Percentiles rank a stretch among this genome's conserved stretches.
phyloP scores from a whole-genome alignment of 495 filamentous ascomycete genomes.

The Hypoxylon lienhwacheense region DNA sequence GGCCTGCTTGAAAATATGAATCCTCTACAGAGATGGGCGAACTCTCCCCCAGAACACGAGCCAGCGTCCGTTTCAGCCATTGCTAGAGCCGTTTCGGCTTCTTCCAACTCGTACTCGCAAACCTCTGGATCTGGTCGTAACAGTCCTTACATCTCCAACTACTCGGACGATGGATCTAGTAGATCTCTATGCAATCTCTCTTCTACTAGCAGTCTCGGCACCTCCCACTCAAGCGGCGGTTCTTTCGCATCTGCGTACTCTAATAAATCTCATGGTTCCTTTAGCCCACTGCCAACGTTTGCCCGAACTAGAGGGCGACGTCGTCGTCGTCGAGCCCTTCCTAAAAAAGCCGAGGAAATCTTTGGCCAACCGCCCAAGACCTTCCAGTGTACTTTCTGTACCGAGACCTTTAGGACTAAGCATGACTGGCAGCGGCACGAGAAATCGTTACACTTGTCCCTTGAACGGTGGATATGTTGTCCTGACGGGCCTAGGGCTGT shows the following conservation, averaged over 20 bases:
- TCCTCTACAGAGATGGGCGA: slow-evolving; percentile 82
- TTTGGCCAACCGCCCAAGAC: slow-evolving; percentile 51
- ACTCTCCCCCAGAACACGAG: slow-evolving; percentile 86
- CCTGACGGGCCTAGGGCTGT: slow-evolving; percentile 62
- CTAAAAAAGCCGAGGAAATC: slow-evolving; percentile 31
- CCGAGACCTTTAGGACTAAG: slow-evolving; percentile 76
- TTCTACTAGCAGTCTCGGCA: slow-evolving; percentile 72
- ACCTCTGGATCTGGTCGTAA: slow-evolving; percentile 47
- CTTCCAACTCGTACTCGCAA: slow-evolving; percentile 52
- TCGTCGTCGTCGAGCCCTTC: slow-evolving; percentile 62
- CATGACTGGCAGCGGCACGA: slow-evolving; percentile 87
- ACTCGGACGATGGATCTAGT: slow-evolving; percentile 67
- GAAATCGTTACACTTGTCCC: slow-evolving; percentile 73
- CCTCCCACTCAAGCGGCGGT: slow-evolving; percentile 65
- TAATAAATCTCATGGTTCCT: slow-evolving; percentile 65
- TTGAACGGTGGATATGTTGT: slow-evolving; percentile 80
- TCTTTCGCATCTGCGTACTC: slow-evolving; percentile 77
- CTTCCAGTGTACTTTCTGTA: slow-evolving; percentile 86
- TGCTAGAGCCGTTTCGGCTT: slow-evolving; percentile 68
- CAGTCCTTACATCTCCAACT: slow-evolving; percentile 56
- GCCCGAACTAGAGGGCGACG: slow-evolving; percentile 61
- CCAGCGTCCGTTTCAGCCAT: slow-evolving; percentile 78
- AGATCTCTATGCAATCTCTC: slow-evolving; percentile 68
- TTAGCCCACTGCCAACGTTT: slow-evolving; percentile 64
- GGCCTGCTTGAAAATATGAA: slow-evolving; percentile 67